These are phyloP conservation scores for Hordeum pubiflorum DNA, from an alignment of 202 grass and related monocot genomes.

Conservation along the genomic window DNA sequence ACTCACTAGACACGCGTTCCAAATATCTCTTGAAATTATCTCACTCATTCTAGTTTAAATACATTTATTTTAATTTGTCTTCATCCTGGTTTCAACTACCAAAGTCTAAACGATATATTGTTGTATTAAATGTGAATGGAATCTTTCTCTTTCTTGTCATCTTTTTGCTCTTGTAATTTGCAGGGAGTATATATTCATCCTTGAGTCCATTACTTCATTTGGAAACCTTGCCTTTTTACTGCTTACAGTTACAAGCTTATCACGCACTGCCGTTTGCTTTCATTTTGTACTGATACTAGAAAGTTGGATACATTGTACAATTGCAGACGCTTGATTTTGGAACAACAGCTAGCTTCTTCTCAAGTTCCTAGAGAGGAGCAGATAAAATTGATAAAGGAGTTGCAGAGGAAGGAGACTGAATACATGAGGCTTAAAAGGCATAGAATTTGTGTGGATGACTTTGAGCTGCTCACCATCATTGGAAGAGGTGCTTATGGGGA, in stretches of 20 bases:
- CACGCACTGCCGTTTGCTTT: not conserved
- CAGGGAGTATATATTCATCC: not conserved
- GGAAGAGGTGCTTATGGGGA: constrained; percentile 88
- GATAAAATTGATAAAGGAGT: constrained; percentile 67
- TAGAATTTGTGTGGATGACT: constrained; percentile 89
- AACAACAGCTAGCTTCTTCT: constrained; percentile 71
- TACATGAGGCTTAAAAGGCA: constrained; percentile 89
- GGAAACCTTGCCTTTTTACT: not conserved
- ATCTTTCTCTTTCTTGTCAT: not conserved
- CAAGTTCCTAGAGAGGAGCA: constrained; percentile 73
- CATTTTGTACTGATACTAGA: not conserved
- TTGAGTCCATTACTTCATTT: not conserved
- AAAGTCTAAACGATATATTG: not conserved
- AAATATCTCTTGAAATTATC: not conserved
- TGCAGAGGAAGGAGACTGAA: constrained; percentile 85
- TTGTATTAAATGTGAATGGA: not conserved
- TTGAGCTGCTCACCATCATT: constrained; percentile 85
- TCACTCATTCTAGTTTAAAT: not conserved
- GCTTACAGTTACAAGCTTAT: not conserved
- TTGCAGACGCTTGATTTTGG: constrained; percentile 68
- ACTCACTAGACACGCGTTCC: not conserved
- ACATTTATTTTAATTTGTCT: not conserved
- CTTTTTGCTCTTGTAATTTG: not conserved
- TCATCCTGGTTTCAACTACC: not conserved
- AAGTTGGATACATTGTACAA: not conserved